phyloP scores from a whole-genome alignment of 2,329 filamentous ascomycete species.

The Chrysosporium keratinophilum region DNA sequence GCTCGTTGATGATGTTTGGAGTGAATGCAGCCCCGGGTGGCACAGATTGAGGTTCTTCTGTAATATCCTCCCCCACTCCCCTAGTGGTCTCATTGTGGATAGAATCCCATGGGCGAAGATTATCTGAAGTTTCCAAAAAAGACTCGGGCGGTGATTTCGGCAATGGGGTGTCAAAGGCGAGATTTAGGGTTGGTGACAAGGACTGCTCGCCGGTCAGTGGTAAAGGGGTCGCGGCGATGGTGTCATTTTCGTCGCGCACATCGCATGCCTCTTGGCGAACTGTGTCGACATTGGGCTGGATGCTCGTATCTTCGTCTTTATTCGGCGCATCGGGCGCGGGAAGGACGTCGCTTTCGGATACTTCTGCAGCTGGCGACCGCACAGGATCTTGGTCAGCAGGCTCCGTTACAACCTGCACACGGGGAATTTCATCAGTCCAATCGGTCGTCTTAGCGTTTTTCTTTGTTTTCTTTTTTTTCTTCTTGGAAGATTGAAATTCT shows the following conservation, averaged over 20 bases:
- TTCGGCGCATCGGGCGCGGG: background rate
- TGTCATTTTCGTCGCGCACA: background rate
- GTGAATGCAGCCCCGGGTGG: background rate
- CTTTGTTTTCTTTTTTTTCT: conserved; percentile 28
- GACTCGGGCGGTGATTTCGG: background rate
- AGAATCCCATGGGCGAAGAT: background rate
- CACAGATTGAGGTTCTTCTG: background rate
- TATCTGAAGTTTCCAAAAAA: background rate
- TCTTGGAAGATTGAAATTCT: conserved; percentile 37
- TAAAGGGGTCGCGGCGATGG: background rate
- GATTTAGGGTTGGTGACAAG: background rate
- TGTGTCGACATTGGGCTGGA: background rate
- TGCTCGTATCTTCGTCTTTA: background rate
- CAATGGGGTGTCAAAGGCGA: background rate
- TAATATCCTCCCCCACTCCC: background rate
- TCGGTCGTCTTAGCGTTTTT: conserved; percentile 29
- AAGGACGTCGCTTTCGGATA: background rate
- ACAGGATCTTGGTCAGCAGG: conserved; percentile 10
- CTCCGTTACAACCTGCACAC: conserved; percentile 36
- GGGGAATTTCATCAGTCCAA: conserved; percentile 38
- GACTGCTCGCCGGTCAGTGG: background rate
- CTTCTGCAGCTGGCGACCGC: conserved; percentile 6
- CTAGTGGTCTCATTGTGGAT: background rate
- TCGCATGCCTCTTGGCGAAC: background rate
- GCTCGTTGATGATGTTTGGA: background rate